Evolutionary conservation across 2,329 filamentous ascomycete species (phyloP), one percentile per base, ranked within the genome.

Genomic region (Diplodia mutila): DNA sequence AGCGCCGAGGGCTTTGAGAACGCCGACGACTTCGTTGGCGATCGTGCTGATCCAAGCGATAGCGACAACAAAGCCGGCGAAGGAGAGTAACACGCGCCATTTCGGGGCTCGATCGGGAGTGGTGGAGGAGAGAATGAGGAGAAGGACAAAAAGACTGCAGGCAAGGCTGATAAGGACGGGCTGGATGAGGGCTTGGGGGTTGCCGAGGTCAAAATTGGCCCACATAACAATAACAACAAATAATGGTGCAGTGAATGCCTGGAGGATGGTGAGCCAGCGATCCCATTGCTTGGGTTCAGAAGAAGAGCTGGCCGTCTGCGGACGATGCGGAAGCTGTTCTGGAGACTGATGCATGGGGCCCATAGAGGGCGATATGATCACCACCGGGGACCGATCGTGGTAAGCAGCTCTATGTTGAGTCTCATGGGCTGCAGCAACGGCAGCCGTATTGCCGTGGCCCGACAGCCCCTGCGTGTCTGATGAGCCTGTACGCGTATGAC

Each of bases 21-120:
- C 91, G 37, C 93, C 94, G 5, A 99, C 95, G 5, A 99, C 95
- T 81, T 99, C 94, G 42, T 93, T 92, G 1, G 95, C 94, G 72
- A 99, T 93, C 1, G 93, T 95, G 48, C 93, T 95, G 73, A 98
- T 97, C 95, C 96, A 99, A 27, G 92, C 91, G 67, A 98, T 95
- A 69, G 91, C 89, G 68, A 98, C 96, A 9, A 91, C 83, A 75
- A 99, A 99, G 7, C 96, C 95, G 42, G 96, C 82, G 74, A 97
- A 92, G 75, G 93, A 97, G 54, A 98, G 85, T 27, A 94, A 75
- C 59, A 90, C 90, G 68, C 94, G 90, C 78, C 92, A 92, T 70
- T 85, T 87, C 0, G 92, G 91, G 34, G 90, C 89, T 39, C 85
- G 85, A 61, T 87, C 83, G 8, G 90, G 85, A 0, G 86, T 87